Base-by-base conservation (phyloP, 345 rosid genomes). In the Streptanthus diversifolius region DNA sequence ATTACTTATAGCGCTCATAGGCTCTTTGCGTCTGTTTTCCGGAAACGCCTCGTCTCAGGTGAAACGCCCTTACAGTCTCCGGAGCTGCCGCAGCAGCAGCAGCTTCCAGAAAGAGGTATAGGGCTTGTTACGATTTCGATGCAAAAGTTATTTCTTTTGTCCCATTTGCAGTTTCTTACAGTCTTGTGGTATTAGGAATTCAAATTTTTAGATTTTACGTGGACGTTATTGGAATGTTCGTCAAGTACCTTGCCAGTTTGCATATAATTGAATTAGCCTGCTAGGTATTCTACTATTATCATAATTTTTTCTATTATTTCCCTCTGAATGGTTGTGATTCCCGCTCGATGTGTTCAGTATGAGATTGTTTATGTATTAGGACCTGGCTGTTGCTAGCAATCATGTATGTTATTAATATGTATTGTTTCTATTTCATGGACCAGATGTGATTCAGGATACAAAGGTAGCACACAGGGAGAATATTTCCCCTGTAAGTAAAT, bases 1-100 rank as follows among this genome's bases (percentile, higher is more conserved):
- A 83, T 95, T 63, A 56, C 88, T 39, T 81, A 87, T n/a, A 71
- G 95, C 57, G 99, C 99, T 57, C 85, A 88, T 51, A 81, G 71
- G 79, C 87, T 95, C 17, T 92, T 87, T 57, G 84, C 81, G 24
- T 91, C 96, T 3, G 78, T 91, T 15, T 90, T 90, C 59, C 86
- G 82, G 60, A 95, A 91, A 72, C 96, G 90, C 21, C 92, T 92
- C 9, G 88, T 75, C 60, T 71, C 76, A 8, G 76, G 48, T 49
- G 80, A 77, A 41, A 40, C 72, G n/a, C 68, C 72, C 1, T 17
- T 51, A 32, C 76, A 70, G 53, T 63, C 59, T 5, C 76, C 75
- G 5, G 75, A 69, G 71, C 75, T 62, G 58, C 80, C 22, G 68
- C 75, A 68, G 58, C 80, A 30, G 68, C 45, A 48, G 25, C 61